Evolutionary conservation across 306 rosid genomes (phyloP).

Genomic region (Begonia peltatifolia): DNA sequence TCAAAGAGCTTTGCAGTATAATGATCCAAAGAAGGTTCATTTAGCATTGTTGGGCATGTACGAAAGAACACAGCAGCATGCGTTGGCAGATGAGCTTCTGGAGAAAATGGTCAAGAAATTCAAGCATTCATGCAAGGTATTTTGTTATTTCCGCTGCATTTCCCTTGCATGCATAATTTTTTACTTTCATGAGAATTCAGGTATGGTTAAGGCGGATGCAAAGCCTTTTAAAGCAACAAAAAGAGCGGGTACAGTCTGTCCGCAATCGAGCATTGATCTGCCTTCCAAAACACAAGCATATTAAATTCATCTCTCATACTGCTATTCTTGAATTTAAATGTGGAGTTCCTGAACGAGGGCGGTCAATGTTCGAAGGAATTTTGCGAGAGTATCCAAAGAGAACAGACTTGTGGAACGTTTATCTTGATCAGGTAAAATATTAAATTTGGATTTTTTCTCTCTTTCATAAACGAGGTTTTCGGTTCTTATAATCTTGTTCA

Average conservation of each 20-base stretch:
- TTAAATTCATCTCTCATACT: slow-evolving; percentile 69
- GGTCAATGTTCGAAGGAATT: slow-evolving; percentile 78
- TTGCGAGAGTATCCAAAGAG: slow-evolving; percentile 71
- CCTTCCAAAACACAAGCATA: slow-evolving; percentile 68
- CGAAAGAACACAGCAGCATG: slow-evolving; percentile 66
- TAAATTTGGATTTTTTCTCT: slow-evolving; percentile 4
- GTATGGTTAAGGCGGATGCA: slow-evolving; percentile 77
- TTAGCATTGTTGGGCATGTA: slow-evolving; percentile 75
- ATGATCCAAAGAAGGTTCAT: slow-evolving; percentile 67
- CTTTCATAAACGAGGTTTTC: not conserved
- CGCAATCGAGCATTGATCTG: slow-evolving; percentile 40
- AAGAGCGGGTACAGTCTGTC: slow-evolving; percentile 43
- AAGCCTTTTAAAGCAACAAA: slow-evolving; percentile 36
- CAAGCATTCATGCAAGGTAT: slow-evolving; percentile 91
- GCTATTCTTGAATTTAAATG: slow-evolving; percentile 78
- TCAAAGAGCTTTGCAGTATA: slow-evolving; percentile 62
- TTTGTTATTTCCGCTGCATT: not conserved
- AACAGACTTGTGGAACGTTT: slow-evolving; percentile 83
- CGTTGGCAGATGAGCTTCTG: slow-evolving; percentile 60
- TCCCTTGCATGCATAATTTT: not conserved
- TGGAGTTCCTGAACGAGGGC: slow-evolving; percentile 78
- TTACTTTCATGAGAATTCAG: slow-evolving; percentile 24
- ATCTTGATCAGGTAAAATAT: slow-evolving; percentile 77
- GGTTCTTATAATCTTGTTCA: slow-evolving; percentile 1
- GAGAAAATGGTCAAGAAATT: slow-evolving; percentile 72